Evolutionary conservation across 208 protist species (phyloP), one percentile per base, ranked within the genome.

Genomic region (Acanthamoeba quina): DNA sequence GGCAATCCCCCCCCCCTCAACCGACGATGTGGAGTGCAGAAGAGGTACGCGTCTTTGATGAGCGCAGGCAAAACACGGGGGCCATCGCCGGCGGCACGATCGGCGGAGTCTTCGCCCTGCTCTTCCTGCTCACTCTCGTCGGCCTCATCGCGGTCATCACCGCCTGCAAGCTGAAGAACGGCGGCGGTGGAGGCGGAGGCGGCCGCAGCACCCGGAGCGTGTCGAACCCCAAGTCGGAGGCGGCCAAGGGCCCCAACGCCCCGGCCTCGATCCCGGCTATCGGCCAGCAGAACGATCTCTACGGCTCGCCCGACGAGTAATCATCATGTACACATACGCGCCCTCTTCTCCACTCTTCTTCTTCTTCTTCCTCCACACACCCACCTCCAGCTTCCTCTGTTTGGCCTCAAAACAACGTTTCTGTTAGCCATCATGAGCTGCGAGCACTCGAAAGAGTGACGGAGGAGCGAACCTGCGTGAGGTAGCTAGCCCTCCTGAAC

Each of bases 111-210:
- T 86, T 86, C 49, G 78, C 78, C 3, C 24, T 86, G 24, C 47
- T 86, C 49, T 86, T 86, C 52, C 78, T 86, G 9, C 49, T 86
- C n/a, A 37, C 49, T 26, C 41, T 86, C 78, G 21, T 86, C n/a
- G 29, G 21, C 78, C 78, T 86, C n/a, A 86, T 86, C 49, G 29
- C 34, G 7, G 44, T 62, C n/a, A 37, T 86, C 41, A 86, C 78
- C 11, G 78, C 24, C 29, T 62, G 44, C 49, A 86, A 86, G 19
- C 34, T 82, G 5, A 82, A 82, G 72, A 54, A 29, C 34, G 34
- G 70, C 70, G 31, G 68, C 2, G 68, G 68, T 24, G 68, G 70
- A 5, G 31, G 70, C 70, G 24, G 31, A 9, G 64, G 24, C 31
- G 26, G 24, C 64, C 1, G 11, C 11, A 34, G 26, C 60, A 13